Conservation (phyloP, 345 rosid genomes). For the Brassica napus region Da-Ae NC_063442.1:9825501-9826000, state of each 20-base stretch:
- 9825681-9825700: slow-evolving; percentile 60
- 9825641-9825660: slow-evolving; percentile 90
- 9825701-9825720: slow-evolving; percentile 59
- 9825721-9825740: slow-evolving; percentile 72
- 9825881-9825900: too few species aligned
- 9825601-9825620: slow-evolving; percentile 79
- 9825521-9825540: slow-evolving; percentile 30
- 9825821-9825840: slow-evolving; percentile 90
- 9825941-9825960: not conserved
- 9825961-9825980: not conserved
- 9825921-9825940: not conserved
- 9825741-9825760: slow-evolving; percentile 72
- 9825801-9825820: slow-evolving; percentile 95
- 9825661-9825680: slow-evolving; percentile 93
- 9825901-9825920: not conserved
- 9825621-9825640: slow-evolving; percentile 92
- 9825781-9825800: slow-evolving; percentile 92
- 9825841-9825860: slow-evolving; percentile 82
- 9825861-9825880: not conserved
- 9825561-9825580: slow-evolving; percentile 79
- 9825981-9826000: not conserved
- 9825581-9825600: slow-evolving; percentile 68
- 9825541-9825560: slow-evolving; percentile 87
- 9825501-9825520: not conserved
- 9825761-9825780: slow-evolving; percentile 92